These are phyloP conservation scores for Candida namnaoensis DNA, from an alignment of 805 yeast genomes.

Conservation along the genomic window DNA sequence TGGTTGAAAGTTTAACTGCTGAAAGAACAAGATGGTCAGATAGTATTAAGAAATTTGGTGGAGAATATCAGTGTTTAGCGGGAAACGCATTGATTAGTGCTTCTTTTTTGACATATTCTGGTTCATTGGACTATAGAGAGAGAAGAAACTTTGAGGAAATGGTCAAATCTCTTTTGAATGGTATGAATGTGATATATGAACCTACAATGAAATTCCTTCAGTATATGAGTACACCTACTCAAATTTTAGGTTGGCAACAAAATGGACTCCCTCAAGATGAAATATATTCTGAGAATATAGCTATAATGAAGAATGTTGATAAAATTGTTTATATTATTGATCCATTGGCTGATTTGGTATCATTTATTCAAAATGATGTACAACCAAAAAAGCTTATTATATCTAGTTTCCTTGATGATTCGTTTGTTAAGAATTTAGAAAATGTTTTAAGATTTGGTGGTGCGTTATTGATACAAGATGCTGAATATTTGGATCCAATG, in stretches of 20 bases:
- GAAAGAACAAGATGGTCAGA: constrained; percentile 75
- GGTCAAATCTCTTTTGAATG: constrained; percentile 29
- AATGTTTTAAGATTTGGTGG: constrained; percentile 84
- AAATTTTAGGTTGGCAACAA: constrained; percentile 41
- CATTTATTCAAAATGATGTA: constrained; percentile 26
- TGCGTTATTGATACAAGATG: constrained; percentile 61
- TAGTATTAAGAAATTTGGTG: constrained; percentile 42
- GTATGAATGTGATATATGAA: constrained; percentile 30
- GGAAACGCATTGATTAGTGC: constrained; percentile 66
- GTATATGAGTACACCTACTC: constrained; percentile 30
- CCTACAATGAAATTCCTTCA: constrained; percentile 23
- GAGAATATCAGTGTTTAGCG: constrained; percentile 34
- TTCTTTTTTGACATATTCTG: constrained; percentile 52
- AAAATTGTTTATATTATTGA: constrained; percentile 61
- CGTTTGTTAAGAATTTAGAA: constrained; percentile 62
- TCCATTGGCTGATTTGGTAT: constrained; percentile 45
- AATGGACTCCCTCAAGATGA: constrained; percentile 51
- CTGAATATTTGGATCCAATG: constrained; percentile 74
- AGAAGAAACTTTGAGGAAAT: constrained; percentile 26
- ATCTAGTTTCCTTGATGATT: constrained; percentile 66
- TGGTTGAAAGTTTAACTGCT: constrained; percentile 52
- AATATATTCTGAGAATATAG: constrained; percentile 53
- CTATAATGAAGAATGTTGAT: constrained; percentile 32
- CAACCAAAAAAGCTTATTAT: constrained; percentile 32
- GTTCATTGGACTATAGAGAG: constrained; percentile 41